Percentiles rank a stretch among this genome's conserved stretches.
Conservation (phyloP, 2,329 filamentous ascomycete species). For the Clathrospora elynae region DNA sequence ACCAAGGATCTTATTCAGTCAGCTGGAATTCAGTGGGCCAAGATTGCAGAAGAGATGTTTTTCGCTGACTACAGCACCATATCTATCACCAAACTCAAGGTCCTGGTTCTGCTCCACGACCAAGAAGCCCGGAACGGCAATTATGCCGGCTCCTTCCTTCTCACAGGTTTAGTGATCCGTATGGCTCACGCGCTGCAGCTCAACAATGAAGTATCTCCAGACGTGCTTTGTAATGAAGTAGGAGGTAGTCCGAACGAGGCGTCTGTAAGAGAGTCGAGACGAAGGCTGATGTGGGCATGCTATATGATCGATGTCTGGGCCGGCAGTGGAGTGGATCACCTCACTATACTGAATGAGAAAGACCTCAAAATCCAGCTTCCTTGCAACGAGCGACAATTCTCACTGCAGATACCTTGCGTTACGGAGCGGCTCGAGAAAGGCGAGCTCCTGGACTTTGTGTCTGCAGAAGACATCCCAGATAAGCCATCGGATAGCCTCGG, state of each 20-base stretch:
- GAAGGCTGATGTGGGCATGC: conserved; percentile 44
- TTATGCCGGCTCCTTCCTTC: conserved; percentile 40
- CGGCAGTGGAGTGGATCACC: conserved; percentile 41
- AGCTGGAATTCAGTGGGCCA: conserved; percentile 43
- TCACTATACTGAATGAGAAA: conserved; percentile 41
- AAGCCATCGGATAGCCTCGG: conserved; percentile 40
- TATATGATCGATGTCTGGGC: conserved; percentile 46
- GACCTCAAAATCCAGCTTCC: conserved; percentile 43
- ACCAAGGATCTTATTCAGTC: conserved; percentile 38
- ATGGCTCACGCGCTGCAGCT: conserved; percentile 43
- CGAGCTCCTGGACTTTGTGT: conserved; percentile 32
- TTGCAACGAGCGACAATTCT: conserved; percentile 42
- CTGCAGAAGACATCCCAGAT: conserved; percentile 32
- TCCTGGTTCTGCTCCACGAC: conserved; percentile 39
- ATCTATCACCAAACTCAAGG: conserved; percentile 39
- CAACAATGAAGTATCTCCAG: conserved; percentile 37
- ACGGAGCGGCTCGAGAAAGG: conserved; percentile 37
- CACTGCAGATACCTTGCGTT: conserved; percentile 38
- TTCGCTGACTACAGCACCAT: conserved; percentile 44
- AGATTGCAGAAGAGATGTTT: conserved; percentile 40
- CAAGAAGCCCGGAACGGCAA: conserved; percentile 41
- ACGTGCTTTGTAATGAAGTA: conserved; percentile 36
- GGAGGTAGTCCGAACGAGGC: conserved; percentile 35
- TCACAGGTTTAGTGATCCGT: conserved; percentile 40
- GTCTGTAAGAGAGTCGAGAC: conserved; percentile 36